These are phyloP conservation scores for Monilinia vaccinii-corymbosi DNA, from an alignment of 2,329 filamentous ascomycete genomes.

Conservation along the genomic window DNA sequence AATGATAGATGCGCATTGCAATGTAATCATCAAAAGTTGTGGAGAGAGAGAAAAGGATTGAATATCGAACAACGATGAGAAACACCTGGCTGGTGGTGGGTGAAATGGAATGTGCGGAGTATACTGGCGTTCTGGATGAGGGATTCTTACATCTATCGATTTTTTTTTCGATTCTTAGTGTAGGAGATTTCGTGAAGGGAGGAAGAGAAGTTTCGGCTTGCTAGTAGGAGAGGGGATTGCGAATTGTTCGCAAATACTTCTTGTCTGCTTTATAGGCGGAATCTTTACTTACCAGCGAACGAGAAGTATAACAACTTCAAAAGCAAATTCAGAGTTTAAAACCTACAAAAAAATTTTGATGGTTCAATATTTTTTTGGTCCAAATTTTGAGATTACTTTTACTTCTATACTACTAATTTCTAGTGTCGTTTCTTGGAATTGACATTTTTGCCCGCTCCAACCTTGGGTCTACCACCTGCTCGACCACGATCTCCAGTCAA, in stretches of 20 bases:
- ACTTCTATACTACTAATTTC: not conserved
- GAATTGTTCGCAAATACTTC: not conserved
- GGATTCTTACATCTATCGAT: not conserved
- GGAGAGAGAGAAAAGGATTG: not conserved
- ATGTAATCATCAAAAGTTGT: not conserved
- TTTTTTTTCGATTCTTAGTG: not conserved
- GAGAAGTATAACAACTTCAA: slow-evolving; percentile 1
- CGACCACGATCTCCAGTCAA: slow-evolving; percentile 68
- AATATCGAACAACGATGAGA: not conserved
- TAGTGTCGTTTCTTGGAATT: slow-evolving; percentile 64
- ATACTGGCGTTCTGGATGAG: slow-evolving; percentile 4
- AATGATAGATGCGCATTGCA: not conserved
- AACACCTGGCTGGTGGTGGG: not conserved
- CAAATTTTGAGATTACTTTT: slow-evolving; percentile 11
- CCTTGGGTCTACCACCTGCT: slow-evolving; percentile 57
- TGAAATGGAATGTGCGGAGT: slow-evolving; percentile 9
- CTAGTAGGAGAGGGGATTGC: not conserved
- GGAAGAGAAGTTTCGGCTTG: not conserved
- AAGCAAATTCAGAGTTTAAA: not conserved
- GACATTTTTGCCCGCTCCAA: slow-evolving; percentile 79
- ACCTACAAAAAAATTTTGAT: not conserved
- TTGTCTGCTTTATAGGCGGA: not conserved
- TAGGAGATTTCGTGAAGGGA: not conserved
- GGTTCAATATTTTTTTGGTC: not conserved
- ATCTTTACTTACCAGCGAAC: not conserved